phyloP scores from a whole-genome alignment of 139 green algal species.

The Haematococcus lacustris region DNA sequence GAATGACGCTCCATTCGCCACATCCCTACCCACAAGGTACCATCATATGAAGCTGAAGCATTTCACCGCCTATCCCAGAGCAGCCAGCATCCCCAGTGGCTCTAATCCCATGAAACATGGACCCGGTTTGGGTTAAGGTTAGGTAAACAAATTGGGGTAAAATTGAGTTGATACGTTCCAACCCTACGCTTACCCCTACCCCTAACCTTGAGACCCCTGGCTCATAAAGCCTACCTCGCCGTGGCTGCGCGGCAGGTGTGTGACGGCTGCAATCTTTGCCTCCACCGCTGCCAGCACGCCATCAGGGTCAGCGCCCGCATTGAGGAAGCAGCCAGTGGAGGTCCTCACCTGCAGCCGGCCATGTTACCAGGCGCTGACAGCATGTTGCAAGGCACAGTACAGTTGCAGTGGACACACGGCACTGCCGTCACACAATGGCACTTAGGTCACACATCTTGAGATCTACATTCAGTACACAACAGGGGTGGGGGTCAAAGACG shows the following conservation, averaged over 20 bases:
- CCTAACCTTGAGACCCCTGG: neutral
- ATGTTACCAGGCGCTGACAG: neutral
- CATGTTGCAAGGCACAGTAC: neutral
- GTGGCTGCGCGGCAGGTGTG: conserved; percentile 24
- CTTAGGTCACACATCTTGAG: neutral
- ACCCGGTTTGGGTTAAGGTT: neutral
- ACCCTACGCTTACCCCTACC: neutral
- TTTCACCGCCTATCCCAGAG: too few relatives aligned
- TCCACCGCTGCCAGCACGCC: conserved; percentile 32
- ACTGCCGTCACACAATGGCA: neutral
- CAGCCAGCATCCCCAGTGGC: too few relatives aligned
- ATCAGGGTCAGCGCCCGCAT: conserved; percentile 1
- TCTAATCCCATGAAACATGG: neutral
- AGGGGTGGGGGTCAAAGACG: neutral
- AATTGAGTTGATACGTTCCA: neutral
- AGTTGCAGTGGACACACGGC: neutral
- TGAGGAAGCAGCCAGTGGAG: conserved; percentile 31
- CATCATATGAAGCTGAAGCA: too few relatives aligned
- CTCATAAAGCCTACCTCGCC: conserved; percentile 20
- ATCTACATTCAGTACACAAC: neutral
- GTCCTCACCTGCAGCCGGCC: conserved; percentile 21
- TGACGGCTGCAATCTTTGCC: conserved; percentile 35
- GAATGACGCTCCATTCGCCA: too few relatives aligned
- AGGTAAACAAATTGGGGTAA: neutral
- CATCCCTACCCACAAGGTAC: too few relatives aligned